Evolutionary conservation across 768 basidiomycete genomes (phyloP).

Genomic region (Mycena chlorophos): DNA sequence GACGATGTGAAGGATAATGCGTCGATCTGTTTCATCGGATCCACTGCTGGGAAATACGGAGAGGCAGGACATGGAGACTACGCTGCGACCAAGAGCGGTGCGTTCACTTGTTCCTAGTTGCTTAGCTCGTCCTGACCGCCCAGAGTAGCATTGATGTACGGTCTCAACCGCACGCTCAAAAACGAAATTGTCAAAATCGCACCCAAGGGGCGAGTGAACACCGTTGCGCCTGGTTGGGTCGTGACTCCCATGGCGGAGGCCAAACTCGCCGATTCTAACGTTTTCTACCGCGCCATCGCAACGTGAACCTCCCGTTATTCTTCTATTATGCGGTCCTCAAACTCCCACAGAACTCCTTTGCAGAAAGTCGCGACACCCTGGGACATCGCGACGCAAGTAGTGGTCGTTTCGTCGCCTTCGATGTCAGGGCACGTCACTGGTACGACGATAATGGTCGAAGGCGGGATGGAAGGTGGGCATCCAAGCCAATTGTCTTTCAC

Average conservation of each 20-base stretch:
- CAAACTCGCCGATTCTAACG: conserved; percentile 52
- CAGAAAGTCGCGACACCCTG: conserved; percentile 63
- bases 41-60: conserved; percentile 72
- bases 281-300: conserved; percentile 60
- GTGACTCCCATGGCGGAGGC: conserved; percentile 63
- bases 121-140: background rate
- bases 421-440: conserved; percentile 74
- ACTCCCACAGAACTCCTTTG: conserved; percentile 54
- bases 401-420: conserved; percentile 55
- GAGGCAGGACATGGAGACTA: conserved; percentile 71
- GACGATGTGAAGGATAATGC: conserved; percentile 53
- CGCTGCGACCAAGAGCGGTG: conserved; percentile 67
- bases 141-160: conserved; percentile 66
- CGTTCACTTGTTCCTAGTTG: background rate
- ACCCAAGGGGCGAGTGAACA: conserved; percentile 68
- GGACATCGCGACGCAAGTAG: conserved; percentile 69
- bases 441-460: conserved; percentile 68
- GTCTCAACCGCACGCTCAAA: conserved; percentile 65
- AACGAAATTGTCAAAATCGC: conserved; percentile 82
- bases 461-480: conserved; percentile 72
- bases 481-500: background rate
- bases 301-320: conserved; percentile 42
- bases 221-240: conserved; percentile 69
- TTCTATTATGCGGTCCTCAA: background rate
- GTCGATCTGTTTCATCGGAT: conserved; percentile 65